These are phyloP conservation scores for Madurella mycetomatis DNA, from an alignment of 2,329 filamentous ascomycete species.

Conservation along the genomic window DNA sequence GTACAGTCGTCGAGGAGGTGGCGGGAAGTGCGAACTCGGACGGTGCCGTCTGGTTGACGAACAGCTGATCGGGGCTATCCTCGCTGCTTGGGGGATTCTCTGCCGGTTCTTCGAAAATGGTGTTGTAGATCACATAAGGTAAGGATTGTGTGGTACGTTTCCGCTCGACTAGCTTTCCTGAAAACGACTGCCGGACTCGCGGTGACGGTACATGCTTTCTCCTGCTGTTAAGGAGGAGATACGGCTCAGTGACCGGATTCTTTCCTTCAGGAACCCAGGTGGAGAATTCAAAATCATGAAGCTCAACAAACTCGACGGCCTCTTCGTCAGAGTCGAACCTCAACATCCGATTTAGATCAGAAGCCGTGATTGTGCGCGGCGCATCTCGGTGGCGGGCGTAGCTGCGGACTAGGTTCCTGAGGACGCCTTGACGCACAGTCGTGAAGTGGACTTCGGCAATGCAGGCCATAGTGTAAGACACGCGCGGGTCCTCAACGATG, in stretches of 20 bases:
- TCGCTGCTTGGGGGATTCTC: constrained; percentile 7
- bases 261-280: constrained; percentile 31
- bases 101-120: constrained; percentile 42
- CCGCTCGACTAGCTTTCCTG: constrained; percentile 52
- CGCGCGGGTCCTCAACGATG: constrained; percentile 51
- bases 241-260: constrained; percentile 26
- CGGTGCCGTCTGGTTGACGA: constrained; percentile 21
- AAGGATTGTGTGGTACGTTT: constrained; percentile 53
- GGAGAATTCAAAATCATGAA: constrained; percentile 52
- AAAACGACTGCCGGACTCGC: constrained; percentile 53
- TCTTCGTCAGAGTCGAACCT: constrained; percentile 64
- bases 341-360: constrained; percentile 53
- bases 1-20: neutral
- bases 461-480: constrained; percentile 67
- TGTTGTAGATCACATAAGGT: constrained; percentile 52
- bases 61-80: constrained; percentile 25
- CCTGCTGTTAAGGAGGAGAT: constrained; percentile 44
- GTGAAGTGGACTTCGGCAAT: constrained; percentile 66
- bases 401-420: constrained; percentile 51
- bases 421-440: constrained; percentile 53
- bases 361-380: constrained; percentile 56
- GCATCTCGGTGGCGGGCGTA: constrained; percentile 54
- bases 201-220: constrained; percentile 43
- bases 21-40: constrained; percentile 1
- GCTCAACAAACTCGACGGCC: constrained; percentile 59